Evolutionary conservation across 257 asterid genomes (phyloP), one percentile per base, ranked within the genome.

Genomic region (Orobanche coerulescens): DNA sequence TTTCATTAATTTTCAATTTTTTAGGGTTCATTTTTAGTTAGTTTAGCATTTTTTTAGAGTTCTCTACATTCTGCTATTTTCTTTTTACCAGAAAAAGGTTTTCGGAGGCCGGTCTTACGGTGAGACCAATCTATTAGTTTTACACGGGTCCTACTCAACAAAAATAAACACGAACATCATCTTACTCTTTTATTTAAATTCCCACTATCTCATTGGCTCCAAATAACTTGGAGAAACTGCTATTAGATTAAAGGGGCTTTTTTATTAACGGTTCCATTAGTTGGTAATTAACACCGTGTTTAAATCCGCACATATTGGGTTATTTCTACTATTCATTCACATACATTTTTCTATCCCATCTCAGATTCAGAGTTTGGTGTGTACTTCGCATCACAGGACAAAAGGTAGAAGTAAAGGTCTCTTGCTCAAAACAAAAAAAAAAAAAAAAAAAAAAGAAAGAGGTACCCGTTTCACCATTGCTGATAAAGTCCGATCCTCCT

Each of bases 401-500:
- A 40, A 0, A 40, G 13, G 15, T 1, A 12, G 8, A n/a, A 40
- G 13, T 40, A 40, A 40, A 2, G 19, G 19, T 13, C 48, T 16
- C 48, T 12, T n/a, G 9, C n/a, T n/a, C n/a, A n/a, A n/a, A n/a
- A 13, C 9, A 43, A 43, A 5, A 43, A 16, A 5, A 43, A 46
- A n/a, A n/a, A n/a, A n/a, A n/a, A n/a, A 62, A 64, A 22, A 40
- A 56, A 63, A 20, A 60, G 61, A 22, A 37, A 61, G 62, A 24
- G 1, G 56, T 81, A 93, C 95, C 97, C 73, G 84, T 68, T 73
- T 82, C 82, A 12, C 98, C 97, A 71, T 86, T 83, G 65, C 94
- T 82, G 74, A 93, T 78, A 15, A 73, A 67, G 79, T 89, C 97
- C 1, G 86, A 80, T 59, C 72, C 80, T 67, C 97, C 99, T 79